These are phyloP conservation scores for Penicillium mononematosum DNA, from an alignment of 495 filamentous ascomycete genomes.

Conservation along the genomic window DNA sequence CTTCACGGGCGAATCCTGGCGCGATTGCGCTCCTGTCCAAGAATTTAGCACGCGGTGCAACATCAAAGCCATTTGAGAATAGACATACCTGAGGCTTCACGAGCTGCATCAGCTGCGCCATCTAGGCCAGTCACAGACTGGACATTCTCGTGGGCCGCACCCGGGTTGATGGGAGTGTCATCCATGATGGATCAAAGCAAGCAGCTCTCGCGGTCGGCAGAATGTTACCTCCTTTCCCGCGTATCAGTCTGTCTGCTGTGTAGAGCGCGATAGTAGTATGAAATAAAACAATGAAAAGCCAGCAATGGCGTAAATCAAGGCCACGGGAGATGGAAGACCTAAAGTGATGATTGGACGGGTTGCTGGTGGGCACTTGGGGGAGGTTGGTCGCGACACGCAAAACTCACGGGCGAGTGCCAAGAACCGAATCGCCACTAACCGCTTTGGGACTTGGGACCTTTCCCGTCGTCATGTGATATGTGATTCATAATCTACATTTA, in stretches of 20 bases:
- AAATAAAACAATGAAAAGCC: slow-evolving; percentile 2
- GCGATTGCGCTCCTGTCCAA: slow-evolving; percentile 34
- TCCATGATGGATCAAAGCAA: slow-evolving; percentile 41
- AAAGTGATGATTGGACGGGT: slow-evolving; percentile 26
- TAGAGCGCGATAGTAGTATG: slow-evolving; percentile 18
- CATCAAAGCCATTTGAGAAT: slow-evolving; percentile 2
- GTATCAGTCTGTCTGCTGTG: slow-evolving; percentile 17
- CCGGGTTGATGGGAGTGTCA: slow-evolving; percentile 30
- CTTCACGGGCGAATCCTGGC: slow-evolving; percentile 31
- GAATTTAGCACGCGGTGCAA: slow-evolving; percentile 22
- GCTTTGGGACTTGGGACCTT: background rate
- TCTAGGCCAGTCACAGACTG: slow-evolving; percentile 30
- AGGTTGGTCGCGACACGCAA: slow-evolving; percentile 36
- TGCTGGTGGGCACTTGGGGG: slow-evolving; percentile 24
- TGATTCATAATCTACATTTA: background rate
- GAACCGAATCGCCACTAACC: slow-evolving; percentile 20
- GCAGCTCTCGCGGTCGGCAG: slow-evolving; percentile 37
- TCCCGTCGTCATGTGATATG: background rate
- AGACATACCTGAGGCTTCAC: slow-evolving; percentile 35
- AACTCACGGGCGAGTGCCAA: slow-evolving; percentile 33
- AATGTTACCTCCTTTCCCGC: slow-evolving; percentile 36
- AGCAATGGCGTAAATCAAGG: background rate
- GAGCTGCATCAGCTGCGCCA: slow-evolving; percentile 28
- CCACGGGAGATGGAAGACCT: slow-evolving; percentile 20
- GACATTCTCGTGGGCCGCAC: slow-evolving; percentile 32